phyloP scores from a whole-genome alignment of 2,329 filamentous ascomycete species.

The Tolypocladium paradoxum region DNA sequence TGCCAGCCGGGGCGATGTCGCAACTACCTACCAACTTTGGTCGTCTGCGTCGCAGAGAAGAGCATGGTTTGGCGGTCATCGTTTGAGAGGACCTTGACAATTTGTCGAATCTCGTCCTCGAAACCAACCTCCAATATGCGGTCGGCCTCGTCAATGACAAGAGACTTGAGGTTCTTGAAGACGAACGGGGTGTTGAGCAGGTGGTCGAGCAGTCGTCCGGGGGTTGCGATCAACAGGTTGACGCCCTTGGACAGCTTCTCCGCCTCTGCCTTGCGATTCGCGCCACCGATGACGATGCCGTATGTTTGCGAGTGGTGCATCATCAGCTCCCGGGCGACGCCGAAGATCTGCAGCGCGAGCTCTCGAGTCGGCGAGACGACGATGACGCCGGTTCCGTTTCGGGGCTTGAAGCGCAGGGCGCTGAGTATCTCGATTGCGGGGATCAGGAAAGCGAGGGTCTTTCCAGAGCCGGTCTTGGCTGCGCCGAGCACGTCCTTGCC shows the following conservation, averaged over 20 bases:
- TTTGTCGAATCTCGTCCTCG: constrained; percentile 96
- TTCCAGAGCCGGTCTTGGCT: constrained; percentile 92
- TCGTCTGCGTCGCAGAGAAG: constrained; percentile 98
- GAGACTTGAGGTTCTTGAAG: constrained; percentile 84
- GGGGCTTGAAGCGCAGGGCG: constrained; percentile 83
- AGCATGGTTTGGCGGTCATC: constrained; percentile 89
- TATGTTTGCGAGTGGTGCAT: constrained; percentile 87
- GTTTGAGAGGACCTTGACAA: constrained; percentile 85
- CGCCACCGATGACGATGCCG: constrained; percentile 91
- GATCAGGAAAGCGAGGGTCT: constrained; percentile 90
- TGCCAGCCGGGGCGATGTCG: neutral
- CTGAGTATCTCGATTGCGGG: constrained; percentile 89
- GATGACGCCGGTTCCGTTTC: constrained; percentile 87
- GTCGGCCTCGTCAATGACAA: constrained; percentile 95
- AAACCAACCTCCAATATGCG: constrained; percentile 95
- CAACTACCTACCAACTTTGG: constrained; percentile 55
- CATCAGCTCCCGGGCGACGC: constrained; percentile 88
- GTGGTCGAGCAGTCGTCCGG: constrained; percentile 86
- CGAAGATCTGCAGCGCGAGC: constrained; percentile 90
- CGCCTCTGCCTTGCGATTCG: constrained; percentile 80
- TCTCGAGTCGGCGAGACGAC: constrained; percentile 90
- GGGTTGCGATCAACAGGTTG: constrained; percentile 88
- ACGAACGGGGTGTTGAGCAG: constrained; percentile 85
- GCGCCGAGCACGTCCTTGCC: constrained; percentile 90
- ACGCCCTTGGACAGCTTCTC: constrained; percentile 92